Conservation (phyloP, 2,329 filamentous ascomycete species). For the Fusarium chuoi region DNA sequence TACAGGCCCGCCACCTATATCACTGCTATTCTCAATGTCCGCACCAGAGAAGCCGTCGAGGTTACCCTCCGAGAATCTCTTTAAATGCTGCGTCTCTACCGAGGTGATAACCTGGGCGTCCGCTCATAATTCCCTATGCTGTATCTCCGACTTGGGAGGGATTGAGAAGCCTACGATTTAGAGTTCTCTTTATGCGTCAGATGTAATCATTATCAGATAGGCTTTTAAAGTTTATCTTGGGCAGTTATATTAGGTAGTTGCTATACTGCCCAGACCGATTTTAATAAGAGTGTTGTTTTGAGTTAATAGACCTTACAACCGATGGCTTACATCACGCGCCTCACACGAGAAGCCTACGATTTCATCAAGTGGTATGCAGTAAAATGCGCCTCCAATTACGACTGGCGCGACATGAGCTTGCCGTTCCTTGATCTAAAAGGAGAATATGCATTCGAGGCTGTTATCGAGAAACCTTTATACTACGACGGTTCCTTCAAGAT, state of each 20-base stretch:
- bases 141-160: slow-evolving; percentile 5
- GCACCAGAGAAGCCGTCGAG: slow-evolving; percentile 10
- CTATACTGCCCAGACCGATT: too few relatives aligned
- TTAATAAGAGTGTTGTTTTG: too few relatives aligned
- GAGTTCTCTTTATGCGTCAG: too few relatives aligned
- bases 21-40: not conserved
- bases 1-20: not conserved
- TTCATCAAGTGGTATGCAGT: slow-evolving; percentile 24
- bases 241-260: too few relatives aligned
- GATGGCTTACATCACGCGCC: too few relatives aligned
- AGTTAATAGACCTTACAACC: too few relatives aligned
- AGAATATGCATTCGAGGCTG: slow-evolving; percentile 4
- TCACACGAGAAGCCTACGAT: slow-evolving; percentile 10
- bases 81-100: not conserved
- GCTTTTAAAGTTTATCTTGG: too few relatives aligned
- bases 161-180: too few relatives aligned
- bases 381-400: not conserved
- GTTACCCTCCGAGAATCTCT: not conserved
- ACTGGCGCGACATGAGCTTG: not conserved
- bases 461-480: not conserved
- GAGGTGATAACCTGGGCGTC: slow-evolving; percentile 10
- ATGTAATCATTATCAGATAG: too few relatives aligned
- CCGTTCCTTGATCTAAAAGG: slow-evolving; percentile 5
- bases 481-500: not conserved
- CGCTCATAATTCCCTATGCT: not conserved